Evolutionary conservation across 768 basidiomycete species (phyloP).

Genomic region (Suillus sp.): DNA sequence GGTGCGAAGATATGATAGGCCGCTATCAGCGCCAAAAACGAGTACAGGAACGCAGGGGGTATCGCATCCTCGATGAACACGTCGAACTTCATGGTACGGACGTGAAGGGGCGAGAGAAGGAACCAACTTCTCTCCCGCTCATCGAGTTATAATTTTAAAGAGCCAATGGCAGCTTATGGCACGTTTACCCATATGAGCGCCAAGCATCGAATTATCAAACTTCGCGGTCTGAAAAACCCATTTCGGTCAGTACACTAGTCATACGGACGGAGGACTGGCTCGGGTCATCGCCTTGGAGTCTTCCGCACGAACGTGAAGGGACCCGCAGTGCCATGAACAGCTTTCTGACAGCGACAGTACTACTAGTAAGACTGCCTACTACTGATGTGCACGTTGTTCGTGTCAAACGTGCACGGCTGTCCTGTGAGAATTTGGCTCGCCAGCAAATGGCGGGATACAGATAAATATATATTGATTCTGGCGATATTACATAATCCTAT

Average conservation of each 20-base stretch:
- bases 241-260: background rate
- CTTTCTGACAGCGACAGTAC: background rate
- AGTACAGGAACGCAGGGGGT: conserved; percentile 25
- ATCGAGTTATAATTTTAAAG: background rate
- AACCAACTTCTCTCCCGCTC: background rate
- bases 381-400: background rate
- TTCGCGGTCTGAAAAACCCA: background rate
- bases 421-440: background rate
- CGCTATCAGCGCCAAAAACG: conserved; percentile 20
- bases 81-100: background rate
- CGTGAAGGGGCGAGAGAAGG: conserved; percentile 4
- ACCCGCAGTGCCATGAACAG: background rate
- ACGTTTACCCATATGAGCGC: background rate
- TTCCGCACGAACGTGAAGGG: background rate
- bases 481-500: too few relatives aligned
- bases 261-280: background rate
- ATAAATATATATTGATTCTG: too few relatives aligned
- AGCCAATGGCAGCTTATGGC: conserved; percentile 5
- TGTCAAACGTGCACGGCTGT: background rate
- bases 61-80: conserved; percentile 3
- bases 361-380: background rate
- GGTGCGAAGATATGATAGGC: conserved; percentile 36
- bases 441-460: background rate
- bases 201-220: background rate
- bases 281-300: background rate